phyloP scores from a whole-genome alignment of 2,329 filamentous ascomycete species.

The Laburnicola sp. region DNA sequence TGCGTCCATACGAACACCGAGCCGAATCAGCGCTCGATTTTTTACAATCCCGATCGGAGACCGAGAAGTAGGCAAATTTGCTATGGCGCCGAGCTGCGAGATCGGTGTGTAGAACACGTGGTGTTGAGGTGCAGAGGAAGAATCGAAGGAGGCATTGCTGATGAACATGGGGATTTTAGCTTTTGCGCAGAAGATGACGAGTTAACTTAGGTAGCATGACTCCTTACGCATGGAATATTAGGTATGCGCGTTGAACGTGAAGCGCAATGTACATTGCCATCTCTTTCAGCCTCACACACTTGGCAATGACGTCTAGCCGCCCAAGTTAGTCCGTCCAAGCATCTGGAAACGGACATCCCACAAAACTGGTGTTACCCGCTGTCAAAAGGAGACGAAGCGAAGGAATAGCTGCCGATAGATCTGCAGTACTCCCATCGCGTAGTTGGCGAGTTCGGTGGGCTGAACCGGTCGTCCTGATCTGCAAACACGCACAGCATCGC shows the following conservation, averaged over 20 bases:
- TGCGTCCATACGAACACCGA: constrained; percentile 8
- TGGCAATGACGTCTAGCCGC: not conserved
- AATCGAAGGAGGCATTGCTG: too few relatives aligned
- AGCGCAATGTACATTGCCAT: not conserved
- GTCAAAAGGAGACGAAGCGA: not conserved
- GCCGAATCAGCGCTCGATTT: not conserved
- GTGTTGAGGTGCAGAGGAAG: not conserved
- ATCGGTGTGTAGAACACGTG: not conserved
- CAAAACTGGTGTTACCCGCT: not conserved
- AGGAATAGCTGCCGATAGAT: not conserved
- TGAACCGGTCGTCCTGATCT: not conserved
- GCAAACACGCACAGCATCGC: constrained; percentile 1
- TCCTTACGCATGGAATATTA: too few relatives aligned
- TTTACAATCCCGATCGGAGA: constrained; percentile 8
- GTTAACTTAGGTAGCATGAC: not conserved
- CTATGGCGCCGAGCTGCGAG: not conserved
- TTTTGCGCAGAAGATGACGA: too few relatives aligned
- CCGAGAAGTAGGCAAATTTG: not conserved
- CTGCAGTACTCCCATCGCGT: not conserved
- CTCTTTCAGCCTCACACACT: not conserved
- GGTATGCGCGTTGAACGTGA: too few relatives aligned
- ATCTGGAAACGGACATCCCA: not conserved
- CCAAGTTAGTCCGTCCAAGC: not conserved
- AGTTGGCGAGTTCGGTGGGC: not conserved
- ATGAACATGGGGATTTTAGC: too few relatives aligned